Conservation (phyloP, 495 filamentous ascomycete genomes). For the Wilcoxina mikolae region DNA sequence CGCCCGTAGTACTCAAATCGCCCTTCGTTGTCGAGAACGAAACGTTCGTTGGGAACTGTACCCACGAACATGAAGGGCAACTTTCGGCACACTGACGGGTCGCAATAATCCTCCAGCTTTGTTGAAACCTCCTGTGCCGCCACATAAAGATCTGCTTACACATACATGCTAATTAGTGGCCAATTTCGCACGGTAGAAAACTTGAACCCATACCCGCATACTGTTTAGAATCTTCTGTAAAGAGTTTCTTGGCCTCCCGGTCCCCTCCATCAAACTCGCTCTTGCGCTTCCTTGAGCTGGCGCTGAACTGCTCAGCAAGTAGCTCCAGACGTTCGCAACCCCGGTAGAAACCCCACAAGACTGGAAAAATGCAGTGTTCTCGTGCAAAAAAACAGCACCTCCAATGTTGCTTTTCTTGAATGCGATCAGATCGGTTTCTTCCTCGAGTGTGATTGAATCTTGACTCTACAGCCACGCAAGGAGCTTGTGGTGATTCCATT, state of each 20-base stretch:
- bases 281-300: not conserved
- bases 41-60: not conserved
- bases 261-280: not conserved
- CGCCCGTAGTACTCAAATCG: slow-evolving; percentile 1
- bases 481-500: not conserved
- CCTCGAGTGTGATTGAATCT: not conserved
- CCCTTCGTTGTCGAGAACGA: not conserved
- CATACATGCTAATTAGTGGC: not conserved
- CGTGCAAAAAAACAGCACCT: not conserved
- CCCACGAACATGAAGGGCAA: not conserved
- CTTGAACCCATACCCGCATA: not conserved
- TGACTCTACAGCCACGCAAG: not conserved
- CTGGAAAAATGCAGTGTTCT: not conserved
- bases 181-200: not conserved
- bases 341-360: not conserved
- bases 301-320: not conserved
- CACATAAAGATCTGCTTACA: no score
- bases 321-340: not conserved
- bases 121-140: not conserved
- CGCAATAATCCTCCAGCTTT: not conserved
- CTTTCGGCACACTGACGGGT: not conserved
- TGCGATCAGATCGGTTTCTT: not conserved
- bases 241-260: not conserved
- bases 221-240: not conserved
- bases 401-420: not conserved